Evolutionary conservation across 257 asterid genomes (phyloP).

Genomic region (Forsythia viridissima): DNA sequence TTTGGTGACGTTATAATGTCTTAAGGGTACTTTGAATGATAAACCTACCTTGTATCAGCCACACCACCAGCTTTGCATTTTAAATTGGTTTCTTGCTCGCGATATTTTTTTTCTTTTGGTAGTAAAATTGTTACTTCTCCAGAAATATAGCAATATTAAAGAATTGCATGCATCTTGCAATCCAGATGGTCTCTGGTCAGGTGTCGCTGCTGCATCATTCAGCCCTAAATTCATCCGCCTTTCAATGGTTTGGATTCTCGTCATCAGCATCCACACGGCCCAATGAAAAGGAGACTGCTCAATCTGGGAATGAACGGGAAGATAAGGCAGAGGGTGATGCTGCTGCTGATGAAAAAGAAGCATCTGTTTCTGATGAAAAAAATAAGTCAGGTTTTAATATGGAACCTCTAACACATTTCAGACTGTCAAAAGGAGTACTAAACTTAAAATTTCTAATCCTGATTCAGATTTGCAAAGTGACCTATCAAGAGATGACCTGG

Average conservation of each 20-base stretch:
- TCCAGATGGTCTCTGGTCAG: conserved; percentile 45
- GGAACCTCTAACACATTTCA: conserved; percentile 24
- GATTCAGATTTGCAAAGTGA: conserved; percentile 61
- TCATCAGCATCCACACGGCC: conserved; percentile 62
- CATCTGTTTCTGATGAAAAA: conserved; percentile 42
- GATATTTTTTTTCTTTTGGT: not conserved
- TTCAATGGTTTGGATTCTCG: conserved; percentile 54
- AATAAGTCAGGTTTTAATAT: conserved; percentile 59
- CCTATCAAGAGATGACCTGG: conserved; percentile 69
- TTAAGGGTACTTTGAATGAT: not conserved
- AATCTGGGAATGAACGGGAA: conserved; percentile 36
- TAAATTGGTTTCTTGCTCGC: not conserved
- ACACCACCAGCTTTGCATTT: not conserved
- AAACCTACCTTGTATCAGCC: not conserved
- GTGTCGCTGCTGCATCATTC: conserved; percentile 39
- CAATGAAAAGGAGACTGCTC: conserved; percentile 46
- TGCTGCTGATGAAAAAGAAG: conserved; percentile 36
- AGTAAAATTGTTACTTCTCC: not conserved
- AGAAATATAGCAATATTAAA: conserved; percentile 6
- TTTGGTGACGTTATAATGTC: not conserved
- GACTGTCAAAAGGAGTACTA: conserved; percentile 32
- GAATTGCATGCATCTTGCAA: conserved; percentile 9
- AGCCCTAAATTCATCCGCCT: conserved; percentile 32
- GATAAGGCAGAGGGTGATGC: conserved; percentile 31
- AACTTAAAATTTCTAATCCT: conserved; percentile 46